A percentile compares a stretch with the other conserved stretches of the same genome.
Evolutionary conservation across 2,329 filamentous ascomycete species (phyloP).

Genomic region (Calonectria pauciramosa): DNA sequence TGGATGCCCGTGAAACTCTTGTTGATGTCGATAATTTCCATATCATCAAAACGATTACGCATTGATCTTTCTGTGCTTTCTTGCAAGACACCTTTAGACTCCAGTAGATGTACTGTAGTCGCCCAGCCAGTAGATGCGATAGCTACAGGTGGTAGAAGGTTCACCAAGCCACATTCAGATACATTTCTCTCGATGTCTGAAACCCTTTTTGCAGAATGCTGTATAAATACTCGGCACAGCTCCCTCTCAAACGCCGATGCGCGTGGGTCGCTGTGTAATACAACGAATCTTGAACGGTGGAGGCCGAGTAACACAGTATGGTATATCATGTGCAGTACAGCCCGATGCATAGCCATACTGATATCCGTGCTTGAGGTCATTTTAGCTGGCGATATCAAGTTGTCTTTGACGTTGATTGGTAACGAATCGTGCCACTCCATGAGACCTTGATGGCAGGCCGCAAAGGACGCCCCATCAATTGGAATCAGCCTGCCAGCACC

Average conservation of each 20-base stretch:
- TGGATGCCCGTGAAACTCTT: neutral
- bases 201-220: conserved; percentile 85
- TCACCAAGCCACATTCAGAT: neutral
- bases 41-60: neutral
- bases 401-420: conserved; percentile 63
- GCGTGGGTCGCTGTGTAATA: conserved; percentile 74
- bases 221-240: conserved; percentile 83
- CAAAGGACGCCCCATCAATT: conserved; percentile 52
- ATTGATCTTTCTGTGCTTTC: neutral
- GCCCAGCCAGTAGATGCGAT: conserved; percentile 1
- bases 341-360: conserved; percentile 75
- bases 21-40: neutral
- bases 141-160: neutral
- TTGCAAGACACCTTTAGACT: neutral
- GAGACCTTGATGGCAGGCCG: conserved; percentile 77
- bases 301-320: conserved; percentile 69
- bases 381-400: neutral
- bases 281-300: conserved; percentile 51
- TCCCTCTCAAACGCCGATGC: conserved; percentile 78
- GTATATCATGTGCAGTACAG: conserved; percentile 92
- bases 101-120: neutral
- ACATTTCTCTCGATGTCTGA: conserved; percentile 57
- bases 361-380: neutral
- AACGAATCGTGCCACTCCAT: conserved; percentile 79
- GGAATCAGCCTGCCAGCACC: conserved; percentile 71